Conservation (phyloP, 2,329 filamentous ascomycete species). For the Paecilomyces fulvus region DNA sequence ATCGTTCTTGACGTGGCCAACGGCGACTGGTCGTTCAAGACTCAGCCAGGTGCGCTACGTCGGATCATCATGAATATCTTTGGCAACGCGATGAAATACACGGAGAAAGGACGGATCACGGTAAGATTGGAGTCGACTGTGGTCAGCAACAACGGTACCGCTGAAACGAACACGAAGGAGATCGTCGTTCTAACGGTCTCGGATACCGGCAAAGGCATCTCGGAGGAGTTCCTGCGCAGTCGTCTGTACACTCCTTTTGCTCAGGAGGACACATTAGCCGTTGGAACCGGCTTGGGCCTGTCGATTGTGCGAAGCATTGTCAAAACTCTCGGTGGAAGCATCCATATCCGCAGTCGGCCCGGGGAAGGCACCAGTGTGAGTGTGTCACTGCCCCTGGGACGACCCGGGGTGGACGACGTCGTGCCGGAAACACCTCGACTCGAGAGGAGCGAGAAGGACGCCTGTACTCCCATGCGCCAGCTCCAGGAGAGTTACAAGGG, state of each 20-base stretch:
- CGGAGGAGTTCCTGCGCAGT: constrained; percentile 51
- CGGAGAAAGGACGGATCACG: constrained; percentile 43
- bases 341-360: constrained; percentile 48
- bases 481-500: constrained; percentile 18
- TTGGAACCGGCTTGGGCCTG: constrained; percentile 47
- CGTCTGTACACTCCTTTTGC: constrained; percentile 49
- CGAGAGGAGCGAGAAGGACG: constrained; percentile 13
- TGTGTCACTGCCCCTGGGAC: constrained; percentile 38
- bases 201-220: constrained; percentile 61
- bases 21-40: constrained; percentile 45
- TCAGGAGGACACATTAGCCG: constrained; percentile 54
- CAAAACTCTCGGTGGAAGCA: constrained; percentile 50
- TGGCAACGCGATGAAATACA: constrained; percentile 57
- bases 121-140: constrained; percentile 27
- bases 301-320: constrained; percentile 57
- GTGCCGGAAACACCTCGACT: constrained; percentile 10
- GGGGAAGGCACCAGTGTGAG: constrained; percentile 49
- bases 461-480: constrained; percentile 12
- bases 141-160: not conserved
- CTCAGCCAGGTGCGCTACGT: constrained; percentile 46
- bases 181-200: constrained; percentile 41
- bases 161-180: constrained; percentile 10
- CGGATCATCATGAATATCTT: constrained; percentile 56
- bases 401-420: constrained; percentile 19
- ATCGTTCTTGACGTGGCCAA: constrained; percentile 47